These are phyloP conservation scores for Ceratobasidium sp. DNA, from an alignment of 1,284 basidiomycete species.

Conservation along the genomic window DNA sequence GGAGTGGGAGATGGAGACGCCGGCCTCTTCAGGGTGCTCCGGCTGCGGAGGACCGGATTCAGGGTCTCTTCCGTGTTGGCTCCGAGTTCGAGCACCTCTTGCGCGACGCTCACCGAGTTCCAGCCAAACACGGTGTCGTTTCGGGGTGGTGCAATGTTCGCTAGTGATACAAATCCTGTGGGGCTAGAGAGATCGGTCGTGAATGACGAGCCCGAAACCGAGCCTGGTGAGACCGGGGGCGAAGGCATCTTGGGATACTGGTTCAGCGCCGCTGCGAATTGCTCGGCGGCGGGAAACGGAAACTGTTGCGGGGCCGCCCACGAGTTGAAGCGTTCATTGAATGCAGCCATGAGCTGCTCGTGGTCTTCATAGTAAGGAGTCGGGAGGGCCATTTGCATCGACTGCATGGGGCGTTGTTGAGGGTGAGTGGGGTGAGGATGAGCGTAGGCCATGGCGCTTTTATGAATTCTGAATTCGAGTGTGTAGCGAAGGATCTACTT, in stretches of 20 bases:
- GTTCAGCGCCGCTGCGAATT: neutral
- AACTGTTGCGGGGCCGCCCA: neutral
- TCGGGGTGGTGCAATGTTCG: conserved; percentile 18
- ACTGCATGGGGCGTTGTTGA: neutral
- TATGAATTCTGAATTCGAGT: neutral
- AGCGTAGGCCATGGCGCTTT: neutral
- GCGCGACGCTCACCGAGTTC: conserved; percentile 15
- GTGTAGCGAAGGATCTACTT: neutral
- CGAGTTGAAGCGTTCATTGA: conserved; percentile 3
- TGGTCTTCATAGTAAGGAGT: conserved; percentile 25
- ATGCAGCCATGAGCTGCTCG: conserved; percentile 6
- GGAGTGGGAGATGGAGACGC: conserved; percentile 30
- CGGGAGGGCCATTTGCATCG: conserved; percentile 24
- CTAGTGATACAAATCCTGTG: conserved; percentile 13
- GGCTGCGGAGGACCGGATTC: neutral
- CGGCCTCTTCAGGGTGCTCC: conserved; percentile 26
- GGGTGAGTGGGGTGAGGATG: conserved; percentile 16
- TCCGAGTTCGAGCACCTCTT: neutral
- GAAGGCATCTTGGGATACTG: conserved; percentile 9
- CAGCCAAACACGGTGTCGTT: conserved; percentile 33
- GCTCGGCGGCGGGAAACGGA: neutral
- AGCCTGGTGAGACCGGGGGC: conserved; percentile 17
- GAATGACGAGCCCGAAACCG: conserved; percentile 5
- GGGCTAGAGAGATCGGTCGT: neutral
- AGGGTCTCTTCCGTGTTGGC: conserved; percentile 14